Percentiles rank a stretch among this genome's conserved stretches.
Evolutionary conservation across 192 early-diverging fungal species (phyloP).

Genomic region (Backusella tarrabulga): DNA sequence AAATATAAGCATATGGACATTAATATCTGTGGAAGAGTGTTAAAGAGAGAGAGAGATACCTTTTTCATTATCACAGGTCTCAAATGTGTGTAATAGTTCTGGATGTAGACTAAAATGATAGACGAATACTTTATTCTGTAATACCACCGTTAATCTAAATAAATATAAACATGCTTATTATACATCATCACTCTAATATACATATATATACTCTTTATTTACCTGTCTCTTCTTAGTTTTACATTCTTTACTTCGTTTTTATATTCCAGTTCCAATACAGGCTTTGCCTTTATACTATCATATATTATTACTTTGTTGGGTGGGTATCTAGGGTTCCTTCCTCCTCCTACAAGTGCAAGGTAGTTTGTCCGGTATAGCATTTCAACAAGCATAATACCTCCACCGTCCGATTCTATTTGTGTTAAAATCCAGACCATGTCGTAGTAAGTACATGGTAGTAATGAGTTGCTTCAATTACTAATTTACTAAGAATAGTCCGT

Average conservation of each 20-base stretch:
- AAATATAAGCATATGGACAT: neutral
- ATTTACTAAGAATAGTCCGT: neutral
- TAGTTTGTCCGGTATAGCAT: conserved; percentile 88
- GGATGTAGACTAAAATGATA: conserved; percentile 74
- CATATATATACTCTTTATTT: conserved; percentile 10
- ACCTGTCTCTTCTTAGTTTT: conserved; percentile 75
- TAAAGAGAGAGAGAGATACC: conserved; percentile 23
- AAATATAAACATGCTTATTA: neutral
- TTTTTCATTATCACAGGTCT: conserved; percentile 78
- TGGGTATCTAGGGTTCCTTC: conserved; percentile 80
- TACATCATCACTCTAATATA: neutral
- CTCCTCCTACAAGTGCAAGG: conserved; percentile 82
- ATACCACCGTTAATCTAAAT: conserved; percentile 69
- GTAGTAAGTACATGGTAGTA: neutral
- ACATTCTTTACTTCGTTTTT: conserved; percentile 79
- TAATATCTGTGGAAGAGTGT: too few species aligned
- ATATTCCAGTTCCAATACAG: conserved; percentile 77
- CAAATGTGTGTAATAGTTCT: conserved; percentile 74
- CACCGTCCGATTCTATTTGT: conserved; percentile 71
- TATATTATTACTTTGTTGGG: conserved; percentile 87
- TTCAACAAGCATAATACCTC: conserved; percentile 78
- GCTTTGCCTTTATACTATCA: conserved; percentile 74
- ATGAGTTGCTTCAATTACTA: neutral
- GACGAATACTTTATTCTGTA: conserved; percentile 77
- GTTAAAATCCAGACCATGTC: neutral